Conservation (phyloP, 257 asterid genomes). For the Solanum piurae region DNA sequence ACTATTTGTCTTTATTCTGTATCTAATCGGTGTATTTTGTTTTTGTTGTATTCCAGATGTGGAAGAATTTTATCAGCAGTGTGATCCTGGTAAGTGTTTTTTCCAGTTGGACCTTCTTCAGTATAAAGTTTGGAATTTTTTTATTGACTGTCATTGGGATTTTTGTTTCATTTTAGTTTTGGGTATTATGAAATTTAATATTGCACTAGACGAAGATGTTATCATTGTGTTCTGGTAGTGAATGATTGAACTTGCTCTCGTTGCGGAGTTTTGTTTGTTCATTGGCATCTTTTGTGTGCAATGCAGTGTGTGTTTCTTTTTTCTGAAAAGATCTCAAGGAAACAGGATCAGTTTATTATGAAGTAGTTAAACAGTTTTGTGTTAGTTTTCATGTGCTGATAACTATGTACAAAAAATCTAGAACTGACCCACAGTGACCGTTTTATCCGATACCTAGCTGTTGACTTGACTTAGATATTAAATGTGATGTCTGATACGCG, state of each 20-base stretch:
- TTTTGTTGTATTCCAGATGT: constrained; percentile 29
- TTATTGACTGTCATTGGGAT: background rate
- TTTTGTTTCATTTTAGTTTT: background rate
- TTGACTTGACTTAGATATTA: background rate
- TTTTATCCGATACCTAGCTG: background rate
- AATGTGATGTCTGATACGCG: background rate
- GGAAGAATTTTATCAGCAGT: constrained; percentile 47
- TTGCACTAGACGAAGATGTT: background rate
- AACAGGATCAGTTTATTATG: background rate
- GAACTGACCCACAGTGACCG: background rate
- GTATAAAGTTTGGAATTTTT: background rate
- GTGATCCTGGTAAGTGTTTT: constrained; percentile 36
- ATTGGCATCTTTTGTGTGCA: background rate
- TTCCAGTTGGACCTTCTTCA: background rate
- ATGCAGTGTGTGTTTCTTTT: background rate
- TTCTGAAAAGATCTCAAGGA: background rate
- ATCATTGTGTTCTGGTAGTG: background rate
- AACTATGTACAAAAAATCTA: background rate
- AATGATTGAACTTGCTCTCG: background rate
- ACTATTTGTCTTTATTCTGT: background rate
- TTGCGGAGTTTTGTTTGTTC: background rate
- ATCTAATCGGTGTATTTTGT: background rate
- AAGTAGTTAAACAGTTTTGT: background rate
- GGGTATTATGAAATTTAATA: background rate
- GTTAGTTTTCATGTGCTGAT: background rate